Base-by-base conservation (phyloP, 768 basidiomycete genomes). In the Boletellus ananas region DNA sequence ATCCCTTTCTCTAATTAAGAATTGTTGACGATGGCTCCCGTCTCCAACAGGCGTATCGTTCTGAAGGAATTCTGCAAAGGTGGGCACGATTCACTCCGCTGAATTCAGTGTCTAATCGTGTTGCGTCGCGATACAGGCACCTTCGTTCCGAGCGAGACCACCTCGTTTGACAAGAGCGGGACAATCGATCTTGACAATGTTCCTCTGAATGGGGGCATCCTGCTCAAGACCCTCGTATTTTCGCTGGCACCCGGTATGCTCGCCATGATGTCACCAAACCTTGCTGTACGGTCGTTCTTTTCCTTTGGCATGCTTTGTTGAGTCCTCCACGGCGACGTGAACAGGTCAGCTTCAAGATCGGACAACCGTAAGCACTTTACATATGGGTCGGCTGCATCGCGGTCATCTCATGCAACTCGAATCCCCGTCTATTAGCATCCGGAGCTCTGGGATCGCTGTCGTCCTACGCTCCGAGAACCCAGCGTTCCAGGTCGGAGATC, bases 241-340 rank as follows among this genome's bases (percentile, higher is more conserved):
- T 73, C 73, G 13, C 58, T 79, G 35, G 79, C 79, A 43, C 77
- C 77, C 0, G 77, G 74, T 53, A 27, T 77, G 51, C 55, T 73
- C n/a, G 67, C 67, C 9, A 58, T 60, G 31, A 77, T 81, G 78
- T 6, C n/a, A 40, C 3, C 21, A 40, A 40, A 31, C 18, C 38
- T 34, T 20, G n/a, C 14, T 27, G 34, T 42, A 27, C 1, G 35
- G 31, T 40, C 17, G 43, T 17, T 23, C 23, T 23, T 31, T 9
- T 42, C 4, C 40, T 17, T 8, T 29, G 13, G 0, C 27, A 17
- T 42, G 27, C 6, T 17, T 37, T 9, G 17, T 2, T 18, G 36
- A 36, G n/a, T 18, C 17, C 27, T 41, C n/a, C 40, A 16, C n/a
- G n/a, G 40, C 8, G 21, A 13, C 25, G 6, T 7, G 6, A 12